phyloP scores from a whole-genome alignment of 116 monocot species.

The Zostera marina region DNA sequence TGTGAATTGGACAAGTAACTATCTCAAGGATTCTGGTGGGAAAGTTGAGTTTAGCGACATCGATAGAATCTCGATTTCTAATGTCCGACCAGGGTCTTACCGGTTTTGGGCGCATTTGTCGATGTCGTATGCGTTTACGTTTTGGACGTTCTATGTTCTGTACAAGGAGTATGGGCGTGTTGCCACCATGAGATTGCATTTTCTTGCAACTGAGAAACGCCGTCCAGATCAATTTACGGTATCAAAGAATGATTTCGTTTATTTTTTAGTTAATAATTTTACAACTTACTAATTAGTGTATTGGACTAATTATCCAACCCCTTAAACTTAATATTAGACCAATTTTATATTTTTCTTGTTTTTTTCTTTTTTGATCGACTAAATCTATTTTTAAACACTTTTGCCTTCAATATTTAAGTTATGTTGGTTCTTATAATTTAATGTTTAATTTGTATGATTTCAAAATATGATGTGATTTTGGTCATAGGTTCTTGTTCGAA shows the following conservation, averaged over 20 bases:
- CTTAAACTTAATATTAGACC: no score
- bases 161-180: conserved; percentile 47
- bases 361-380: no score
- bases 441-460: no score
- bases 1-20: conserved; percentile 74
- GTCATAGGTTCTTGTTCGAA: conserved; percentile 62
- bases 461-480: not conserved
- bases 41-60: conserved; percentile 40
- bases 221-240: conserved; percentile 72
- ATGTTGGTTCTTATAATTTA: no score
- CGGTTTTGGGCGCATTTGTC: conserved; percentile 57
- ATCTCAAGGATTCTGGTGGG: conserved; percentile 9
- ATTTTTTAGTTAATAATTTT: not conserved
- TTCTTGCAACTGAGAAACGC: conserved; percentile 58
- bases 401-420: no score
- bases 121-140: conserved; percentile 50
- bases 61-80: conserved; percentile 95
- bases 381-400: no score
- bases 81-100: conserved; percentile 30
- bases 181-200: conserved; percentile 60
- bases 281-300: no score
- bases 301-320: no score
- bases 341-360: no score
- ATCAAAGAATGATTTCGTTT: no score
- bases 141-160: conserved; percentile 65